Evolutionary conservation across 306 rosid species (phyloP).

Genomic region (Amphicarpaea edgeworthii): DNA sequence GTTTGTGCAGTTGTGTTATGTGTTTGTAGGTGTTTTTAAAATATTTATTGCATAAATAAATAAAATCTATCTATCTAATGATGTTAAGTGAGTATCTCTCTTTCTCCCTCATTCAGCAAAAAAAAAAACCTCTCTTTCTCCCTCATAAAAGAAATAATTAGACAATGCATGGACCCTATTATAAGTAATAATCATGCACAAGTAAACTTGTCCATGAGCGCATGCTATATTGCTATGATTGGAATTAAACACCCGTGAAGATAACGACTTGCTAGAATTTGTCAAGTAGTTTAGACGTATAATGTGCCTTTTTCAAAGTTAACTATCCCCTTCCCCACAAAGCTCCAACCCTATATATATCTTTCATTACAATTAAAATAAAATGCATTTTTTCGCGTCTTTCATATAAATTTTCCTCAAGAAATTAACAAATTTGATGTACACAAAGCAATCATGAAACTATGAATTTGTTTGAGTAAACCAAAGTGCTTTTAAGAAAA

Average conservation of each 20-base stretch:
- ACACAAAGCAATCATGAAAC: background rate
- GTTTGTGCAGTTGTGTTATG: background rate
- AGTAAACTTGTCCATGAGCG: background rate
- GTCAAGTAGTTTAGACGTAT: background rate
- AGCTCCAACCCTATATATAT: background rate
- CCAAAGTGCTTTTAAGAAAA: too few relatives aligned
- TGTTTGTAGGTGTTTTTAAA: background rate
- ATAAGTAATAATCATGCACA: background rate
- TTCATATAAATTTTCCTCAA: background rate
- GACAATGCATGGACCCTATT: background rate
- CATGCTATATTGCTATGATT: background rate
- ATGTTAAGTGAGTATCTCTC: background rate
- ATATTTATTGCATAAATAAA: background rate
- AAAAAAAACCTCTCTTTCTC: background rate
- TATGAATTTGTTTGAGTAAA: too few relatives aligned
- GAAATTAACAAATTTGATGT: background rate
- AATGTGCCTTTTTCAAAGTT: background rate
- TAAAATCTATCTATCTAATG: background rate
- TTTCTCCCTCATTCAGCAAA: background rate
- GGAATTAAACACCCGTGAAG: constrained; percentile 29
- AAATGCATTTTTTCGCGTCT: background rate
- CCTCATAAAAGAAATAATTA: background rate
- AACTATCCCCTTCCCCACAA: background rate
- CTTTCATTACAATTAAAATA: background rate
- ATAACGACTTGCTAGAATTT: background rate